Conservation (phyloP, 805 yeast genomes). For the Lipomyces orientalis region DNA sequence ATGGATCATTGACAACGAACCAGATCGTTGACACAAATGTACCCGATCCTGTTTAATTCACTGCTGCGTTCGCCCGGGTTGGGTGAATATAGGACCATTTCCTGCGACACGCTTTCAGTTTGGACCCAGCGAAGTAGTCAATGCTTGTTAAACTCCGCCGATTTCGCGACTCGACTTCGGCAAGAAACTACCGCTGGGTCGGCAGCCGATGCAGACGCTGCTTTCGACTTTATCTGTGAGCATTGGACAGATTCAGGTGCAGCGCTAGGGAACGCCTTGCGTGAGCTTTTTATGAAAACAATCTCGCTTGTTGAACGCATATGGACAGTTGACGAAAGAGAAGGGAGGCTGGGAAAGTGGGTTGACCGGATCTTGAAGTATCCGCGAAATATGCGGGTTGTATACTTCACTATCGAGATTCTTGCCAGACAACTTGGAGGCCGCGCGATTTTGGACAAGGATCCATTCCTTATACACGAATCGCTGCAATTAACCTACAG, state of each 20-base stretch:
- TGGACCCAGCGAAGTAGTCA: conserved; percentile 68
- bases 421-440: conserved; percentile 58
- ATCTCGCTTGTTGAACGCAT: conserved; percentile 49
- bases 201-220: conserved; percentile 32
- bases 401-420: conserved; percentile 64
- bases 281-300: conserved; percentile 63
- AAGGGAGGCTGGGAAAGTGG: conserved; percentile 50
- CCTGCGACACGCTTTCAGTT: conserved; percentile 66
- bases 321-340: conserved; percentile 31
- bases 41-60: conserved; percentile 45
- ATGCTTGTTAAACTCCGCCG: conserved; percentile 26
- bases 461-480: conserved; percentile 54
- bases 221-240: conserved; percentile 59
- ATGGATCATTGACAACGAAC: neutral
- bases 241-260: conserved; percentile 75
- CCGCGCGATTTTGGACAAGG: conserved; percentile 49
- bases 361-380: conserved; percentile 50
- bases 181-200: neutral
- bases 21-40: conserved; percentile 31
- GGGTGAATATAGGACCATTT: conserved; percentile 50
- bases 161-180: conserved; percentile 18
- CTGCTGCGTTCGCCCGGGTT: conserved; percentile 47
- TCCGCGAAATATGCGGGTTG: conserved; percentile 61
- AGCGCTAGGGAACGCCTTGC: conserved; percentile 71
- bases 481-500: conserved; percentile 60